Evolutionary conservation across 2,329 filamentous ascomycete genomes (phyloP).

Genomic region (Teratosphaeriaceae sp.): DNA sequence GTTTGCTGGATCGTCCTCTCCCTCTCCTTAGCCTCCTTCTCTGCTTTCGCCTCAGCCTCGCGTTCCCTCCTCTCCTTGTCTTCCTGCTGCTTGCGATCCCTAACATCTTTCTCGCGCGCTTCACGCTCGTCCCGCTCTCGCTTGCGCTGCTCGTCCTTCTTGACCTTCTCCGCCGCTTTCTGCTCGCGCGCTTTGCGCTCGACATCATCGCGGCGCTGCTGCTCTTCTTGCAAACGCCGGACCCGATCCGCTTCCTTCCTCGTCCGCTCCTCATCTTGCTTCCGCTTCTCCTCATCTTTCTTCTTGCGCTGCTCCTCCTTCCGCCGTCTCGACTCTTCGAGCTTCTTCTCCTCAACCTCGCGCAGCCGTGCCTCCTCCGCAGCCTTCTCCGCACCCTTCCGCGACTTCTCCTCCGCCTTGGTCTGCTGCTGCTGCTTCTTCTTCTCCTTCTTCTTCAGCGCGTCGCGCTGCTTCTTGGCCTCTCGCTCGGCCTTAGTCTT

Average conservation of each 20-base stretch:
- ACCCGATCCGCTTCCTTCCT: conserved; percentile 81
- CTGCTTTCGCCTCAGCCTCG: conserved; percentile 46
- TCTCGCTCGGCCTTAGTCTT: conserved; percentile 70
- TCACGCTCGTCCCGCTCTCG: conserved; percentile 62
- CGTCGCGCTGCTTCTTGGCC: conserved; percentile 88
- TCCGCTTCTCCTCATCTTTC: conserved; percentile 82
- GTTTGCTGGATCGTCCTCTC: conserved; percentile 36
- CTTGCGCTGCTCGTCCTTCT: conserved; percentile 63
- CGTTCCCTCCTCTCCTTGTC: conserved; percentile 54
- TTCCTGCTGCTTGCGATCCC: conserved; percentile 58
- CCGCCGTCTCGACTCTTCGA: conserved; percentile 72
- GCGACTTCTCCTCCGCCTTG: conserved; percentile 84
- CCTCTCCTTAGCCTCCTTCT: conserved; percentile 34
- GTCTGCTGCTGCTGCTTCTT: conserved; percentile 81
- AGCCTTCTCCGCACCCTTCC: conserved; percentile 79
- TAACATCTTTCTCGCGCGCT: conserved; percentile 65
- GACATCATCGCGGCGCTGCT: conserved; percentile 74
- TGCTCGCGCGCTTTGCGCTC: conserved; percentile 78
- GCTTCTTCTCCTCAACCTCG: conserved; percentile 68
- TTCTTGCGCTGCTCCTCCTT: conserved; percentile 88
- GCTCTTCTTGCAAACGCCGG: conserved; percentile 72
- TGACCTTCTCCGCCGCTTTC: conserved; percentile 75
- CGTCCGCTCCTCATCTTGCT: conserved; percentile 79
- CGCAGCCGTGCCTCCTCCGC: conserved; percentile 74
- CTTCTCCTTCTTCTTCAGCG: conserved; percentile 93